These are phyloP conservation scores for Synchytrium microbalum DNA, from an alignment of 371 early-diverging fungal species.

Conservation along the genomic window DNA sequence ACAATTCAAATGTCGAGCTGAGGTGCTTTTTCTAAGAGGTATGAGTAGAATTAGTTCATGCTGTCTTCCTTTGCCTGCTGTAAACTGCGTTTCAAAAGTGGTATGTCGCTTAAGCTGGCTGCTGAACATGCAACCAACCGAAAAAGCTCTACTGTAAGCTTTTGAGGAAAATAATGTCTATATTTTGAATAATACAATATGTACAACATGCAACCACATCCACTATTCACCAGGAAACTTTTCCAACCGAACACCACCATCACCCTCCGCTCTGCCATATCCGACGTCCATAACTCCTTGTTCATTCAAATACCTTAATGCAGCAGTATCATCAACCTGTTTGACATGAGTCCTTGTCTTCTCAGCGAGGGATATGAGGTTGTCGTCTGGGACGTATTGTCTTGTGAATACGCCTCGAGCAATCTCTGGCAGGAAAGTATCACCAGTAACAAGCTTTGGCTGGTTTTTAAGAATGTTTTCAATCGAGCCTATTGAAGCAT, in stretches of 20 bases:
- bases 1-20: too few relatives aligned
- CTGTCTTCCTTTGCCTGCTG: too few relatives aligned
- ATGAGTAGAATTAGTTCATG: too few relatives aligned
- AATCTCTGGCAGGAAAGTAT: neutral
- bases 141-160: too few relatives aligned
- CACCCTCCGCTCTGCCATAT: neutral
- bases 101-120: too few relatives aligned
- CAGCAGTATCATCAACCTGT: neutral
- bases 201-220: too few relatives aligned
- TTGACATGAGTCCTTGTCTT: neutral
- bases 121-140: too few relatives aligned
- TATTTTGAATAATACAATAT: too few relatives aligned
- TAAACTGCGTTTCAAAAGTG: too few relatives aligned
- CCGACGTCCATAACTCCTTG: neutral
- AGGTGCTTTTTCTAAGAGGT: too few relatives aligned
- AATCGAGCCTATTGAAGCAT: neutral
- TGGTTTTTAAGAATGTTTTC: neutral
- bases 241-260: neutral
- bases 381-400: neutral
- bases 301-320: neutral
- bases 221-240: neutral
- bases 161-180: too few relatives aligned
- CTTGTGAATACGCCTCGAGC: neutral
- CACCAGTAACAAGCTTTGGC: neutral
- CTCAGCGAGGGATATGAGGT: neutral